Conservation (phyloP, 257 asterid species). For the Fraxinus americana region DNA sequence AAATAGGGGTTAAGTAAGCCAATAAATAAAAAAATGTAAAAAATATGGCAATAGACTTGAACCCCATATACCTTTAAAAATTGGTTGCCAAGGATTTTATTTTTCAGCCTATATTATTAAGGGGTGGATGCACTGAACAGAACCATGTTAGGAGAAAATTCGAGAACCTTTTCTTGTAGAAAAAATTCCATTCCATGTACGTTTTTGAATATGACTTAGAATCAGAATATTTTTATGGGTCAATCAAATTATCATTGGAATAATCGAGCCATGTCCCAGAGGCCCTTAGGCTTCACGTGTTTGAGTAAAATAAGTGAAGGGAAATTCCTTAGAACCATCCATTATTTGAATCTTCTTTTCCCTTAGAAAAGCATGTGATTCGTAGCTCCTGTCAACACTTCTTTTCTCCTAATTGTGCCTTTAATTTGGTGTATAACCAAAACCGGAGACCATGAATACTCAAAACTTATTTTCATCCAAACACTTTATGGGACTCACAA, state of each 20-base stretch:
- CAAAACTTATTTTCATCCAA: too few relatives aligned
- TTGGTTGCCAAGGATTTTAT: too few relatives aligned
- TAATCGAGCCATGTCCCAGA: constrained; percentile 24
- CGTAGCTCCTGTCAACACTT: background rate
- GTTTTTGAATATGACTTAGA: constrained; percentile 11
- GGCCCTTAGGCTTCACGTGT: constrained; percentile 14
- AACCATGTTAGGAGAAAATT: background rate
- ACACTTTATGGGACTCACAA: too few relatives aligned
- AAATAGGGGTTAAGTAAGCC: too few relatives aligned
- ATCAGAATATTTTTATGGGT: background rate
- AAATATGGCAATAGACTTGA: too few relatives aligned
- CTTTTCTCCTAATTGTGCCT: background rate
- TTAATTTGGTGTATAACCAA: constrained; percentile 3
- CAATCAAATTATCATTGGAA: constrained; percentile 23
- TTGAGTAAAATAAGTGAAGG: background rate
- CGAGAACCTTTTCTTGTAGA: background rate
- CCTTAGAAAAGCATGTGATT: background rate
- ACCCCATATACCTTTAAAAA: too few relatives aligned
- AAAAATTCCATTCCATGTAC: background rate
- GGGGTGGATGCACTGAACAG: background rate
- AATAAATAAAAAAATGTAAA: too few relatives aligned
- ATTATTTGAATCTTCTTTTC: background rate
- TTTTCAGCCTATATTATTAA: too few relatives aligned
- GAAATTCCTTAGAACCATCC: background rate
- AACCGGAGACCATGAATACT: constrained; percentile 22